Percentiles rank a stretch among this genome's conserved stretches.
phyloP scores from a whole-genome alignment of 75 land plant species.

The Selaginella tamariscina region DNA sequence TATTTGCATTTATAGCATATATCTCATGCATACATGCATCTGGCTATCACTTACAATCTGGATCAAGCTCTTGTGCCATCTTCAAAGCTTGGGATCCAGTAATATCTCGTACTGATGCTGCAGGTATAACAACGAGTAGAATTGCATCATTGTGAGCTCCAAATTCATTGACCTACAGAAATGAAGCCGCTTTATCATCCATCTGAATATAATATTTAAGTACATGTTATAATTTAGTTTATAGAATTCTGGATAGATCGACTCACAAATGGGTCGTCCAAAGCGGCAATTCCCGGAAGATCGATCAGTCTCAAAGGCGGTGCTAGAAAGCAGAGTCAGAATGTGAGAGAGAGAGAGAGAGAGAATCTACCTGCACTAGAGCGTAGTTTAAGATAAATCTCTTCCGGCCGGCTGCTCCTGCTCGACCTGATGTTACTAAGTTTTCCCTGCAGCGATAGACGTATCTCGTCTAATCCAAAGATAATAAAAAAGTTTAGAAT shows the following conservation, averaged over 20 bases:
- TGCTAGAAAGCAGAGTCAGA: slow-evolving; percentile 38
- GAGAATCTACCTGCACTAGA: slow-evolving; percentile 71
- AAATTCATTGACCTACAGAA: slow-evolving; percentile 44
- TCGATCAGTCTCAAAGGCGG: slow-evolving; percentile 87
- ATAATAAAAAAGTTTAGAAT: neutral
- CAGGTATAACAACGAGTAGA: slow-evolving; percentile 77
- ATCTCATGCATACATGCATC: no score
- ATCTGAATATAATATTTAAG: no score
- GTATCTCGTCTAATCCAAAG: slow-evolving; percentile 54
- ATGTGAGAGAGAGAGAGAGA: neutral
- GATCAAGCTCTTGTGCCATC: slow-evolving; percentile 72
- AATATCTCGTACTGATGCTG: slow-evolving; percentile 79
- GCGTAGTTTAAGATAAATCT: slow-evolving; percentile 68
- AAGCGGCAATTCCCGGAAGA: slow-evolving; percentile 78
- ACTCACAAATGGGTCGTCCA: slow-evolving; percentile 88
- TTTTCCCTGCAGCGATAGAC: slow-evolving; percentile 86
- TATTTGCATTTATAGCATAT: no score
- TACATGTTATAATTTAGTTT: neutral
- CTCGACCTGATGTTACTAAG: slow-evolving; percentile 41
- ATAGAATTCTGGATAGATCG: neutral
- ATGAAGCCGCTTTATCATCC: neutral
- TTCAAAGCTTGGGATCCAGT: slow-evolving; percentile 58
- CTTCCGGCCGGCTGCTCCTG: slow-evolving; percentile 49
- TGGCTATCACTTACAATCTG: slow-evolving; percentile 54
- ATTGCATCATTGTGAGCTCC: slow-evolving; percentile 72